These are phyloP conservation scores for Plectosphaerella cucumerina DNA, from an alignment of 2,329 filamentous ascomycete genomes.

Conservation along the genomic window DNA sequence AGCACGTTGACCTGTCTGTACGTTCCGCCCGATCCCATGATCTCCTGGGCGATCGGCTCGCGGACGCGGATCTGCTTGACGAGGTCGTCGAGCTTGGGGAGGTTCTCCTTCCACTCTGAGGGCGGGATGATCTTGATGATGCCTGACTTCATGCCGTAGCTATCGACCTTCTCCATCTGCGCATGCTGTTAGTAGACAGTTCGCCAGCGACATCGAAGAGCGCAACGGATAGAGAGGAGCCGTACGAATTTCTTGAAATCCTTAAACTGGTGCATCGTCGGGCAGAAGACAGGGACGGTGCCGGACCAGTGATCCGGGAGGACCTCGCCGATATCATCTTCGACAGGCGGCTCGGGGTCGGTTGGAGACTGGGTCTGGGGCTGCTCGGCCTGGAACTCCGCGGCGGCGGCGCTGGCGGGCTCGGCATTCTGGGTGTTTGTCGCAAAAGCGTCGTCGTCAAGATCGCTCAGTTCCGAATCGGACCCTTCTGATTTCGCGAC, in stretches of 20 bases:
- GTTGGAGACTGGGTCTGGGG: constrained; percentile 18
- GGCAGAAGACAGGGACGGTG: constrained; percentile 88
- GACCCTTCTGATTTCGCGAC: constrained; percentile 54
- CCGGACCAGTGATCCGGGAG: constrained; percentile 87
- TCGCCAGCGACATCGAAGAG: no score
- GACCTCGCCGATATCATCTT: constrained; percentile 71
- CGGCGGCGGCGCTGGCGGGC: constrained; percentile 10
- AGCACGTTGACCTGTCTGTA: constrained; percentile 97
- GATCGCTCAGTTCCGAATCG: constrained; percentile 63
- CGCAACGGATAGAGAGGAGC: no score
- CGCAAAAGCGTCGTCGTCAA: constrained; percentile 49
- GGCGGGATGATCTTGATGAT: constrained; percentile 96
- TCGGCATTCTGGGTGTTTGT: constrained; percentile 6
- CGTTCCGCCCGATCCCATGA: constrained; percentile 90
- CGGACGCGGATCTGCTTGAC: constrained; percentile 91
- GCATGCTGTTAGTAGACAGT: not conserved
- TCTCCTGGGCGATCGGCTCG: constrained; percentile 97
- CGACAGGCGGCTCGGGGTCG: constrained; percentile 25
- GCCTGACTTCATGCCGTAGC: constrained; percentile 94
- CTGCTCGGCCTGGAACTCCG: constrained; percentile 16
- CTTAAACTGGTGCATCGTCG: constrained; percentile 90
- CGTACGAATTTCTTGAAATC: constrained; percentile 86
- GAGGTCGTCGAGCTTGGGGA: constrained; percentile 75
- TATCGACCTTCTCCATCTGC: constrained; percentile 77
- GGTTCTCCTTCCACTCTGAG: constrained; percentile 81